These are phyloP conservation scores for Firmiana major DNA, from an alignment of 345 rosid genomes.

Conservation along the genomic window DNA sequence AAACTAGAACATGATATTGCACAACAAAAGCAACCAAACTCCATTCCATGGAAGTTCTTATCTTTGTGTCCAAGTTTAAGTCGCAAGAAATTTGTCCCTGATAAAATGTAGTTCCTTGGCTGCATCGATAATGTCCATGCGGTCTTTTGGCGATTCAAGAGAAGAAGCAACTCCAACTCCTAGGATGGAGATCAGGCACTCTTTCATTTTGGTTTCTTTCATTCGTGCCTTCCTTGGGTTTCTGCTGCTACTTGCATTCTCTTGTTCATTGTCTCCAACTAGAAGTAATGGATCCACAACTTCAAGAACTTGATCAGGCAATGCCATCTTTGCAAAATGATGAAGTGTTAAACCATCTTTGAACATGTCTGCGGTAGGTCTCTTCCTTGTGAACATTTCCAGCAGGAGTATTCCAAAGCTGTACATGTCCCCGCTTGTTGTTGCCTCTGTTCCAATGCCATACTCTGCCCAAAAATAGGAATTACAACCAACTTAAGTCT, in stretches of 20 bases:
- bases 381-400: slow-evolving; percentile 40
- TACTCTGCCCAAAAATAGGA: slow-evolving; percentile 23
- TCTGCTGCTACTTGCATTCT: background rate
- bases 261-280: background rate
- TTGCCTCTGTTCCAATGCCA: slow-evolving; percentile 35
- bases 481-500: background rate
- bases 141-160: slow-evolving; percentile 14
- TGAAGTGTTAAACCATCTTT: slow-evolving; percentile 24
- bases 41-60: background rate
- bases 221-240: background rate
- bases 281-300: slow-evolving; percentile 17
- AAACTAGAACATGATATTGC: too few relatives aligned
- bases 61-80: background rate
- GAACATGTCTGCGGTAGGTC: slow-evolving; percentile 28
- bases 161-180: slow-evolving; percentile 28
- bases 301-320: slow-evolving; percentile 10
- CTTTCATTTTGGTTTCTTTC: background rate
- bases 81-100: background rate
- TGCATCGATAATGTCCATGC: slow-evolving; percentile 20
- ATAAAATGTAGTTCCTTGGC: slow-evolving; percentile 16
- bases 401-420: slow-evolving; percentile 25
- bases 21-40: background rate
- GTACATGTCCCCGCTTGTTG: slow-evolving; percentile 37
- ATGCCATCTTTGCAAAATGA: slow-evolving; percentile 17
- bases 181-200: slow-evolving; percentile 17